These are phyloP conservation scores for Ophiostoma ulmi DNA, from an alignment of 2,329 filamentous ascomycete species.

Conservation along the genomic window DNA sequence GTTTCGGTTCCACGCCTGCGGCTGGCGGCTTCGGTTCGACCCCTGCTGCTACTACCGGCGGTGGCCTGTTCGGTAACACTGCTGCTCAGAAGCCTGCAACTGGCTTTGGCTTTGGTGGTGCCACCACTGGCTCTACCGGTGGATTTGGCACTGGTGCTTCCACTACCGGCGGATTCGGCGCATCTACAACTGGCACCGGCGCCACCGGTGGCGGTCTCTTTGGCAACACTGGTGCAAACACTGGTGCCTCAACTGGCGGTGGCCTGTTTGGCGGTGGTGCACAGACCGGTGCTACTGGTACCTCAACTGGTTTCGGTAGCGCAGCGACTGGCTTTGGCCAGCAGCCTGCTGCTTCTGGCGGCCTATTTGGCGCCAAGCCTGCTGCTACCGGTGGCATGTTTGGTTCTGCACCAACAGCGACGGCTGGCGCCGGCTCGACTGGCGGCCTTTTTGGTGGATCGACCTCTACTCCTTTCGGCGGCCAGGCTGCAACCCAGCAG, in stretches of 20 bases:
- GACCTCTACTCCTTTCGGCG: neutral
- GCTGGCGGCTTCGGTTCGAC: conserved; percentile 30
- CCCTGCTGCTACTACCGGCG: conserved; percentile 22
- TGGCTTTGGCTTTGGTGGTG: conserved; percentile 29
- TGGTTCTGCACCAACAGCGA: conserved; percentile 39
- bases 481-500: neutral
- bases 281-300: neutral
- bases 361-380: conserved; percentile 21
- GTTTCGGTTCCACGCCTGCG: conserved; percentile 29
- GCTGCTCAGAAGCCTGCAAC: conserved; percentile 31
- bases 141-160: conserved; percentile 39
- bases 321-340: conserved; percentile 2
- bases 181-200: conserved; percentile 14
- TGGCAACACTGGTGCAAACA: conserved; percentile 38
- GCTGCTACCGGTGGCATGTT: conserved; percentile 38
- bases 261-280: conserved; percentile 38
- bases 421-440: conserved; percentile 18
- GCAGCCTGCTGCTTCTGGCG: neutral
- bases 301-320: conserved; percentile 9
- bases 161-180: conserved; percentile 31
- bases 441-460: conserved; percentile 15
- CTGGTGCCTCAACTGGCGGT: neutral
- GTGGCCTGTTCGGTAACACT: conserved; percentile 34
- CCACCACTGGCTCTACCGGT: conserved; percentile 36
- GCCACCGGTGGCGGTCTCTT: conserved; percentile 37